Conservation (phyloP, 331 rosid species). For the Quercus tomentella region DNA sequence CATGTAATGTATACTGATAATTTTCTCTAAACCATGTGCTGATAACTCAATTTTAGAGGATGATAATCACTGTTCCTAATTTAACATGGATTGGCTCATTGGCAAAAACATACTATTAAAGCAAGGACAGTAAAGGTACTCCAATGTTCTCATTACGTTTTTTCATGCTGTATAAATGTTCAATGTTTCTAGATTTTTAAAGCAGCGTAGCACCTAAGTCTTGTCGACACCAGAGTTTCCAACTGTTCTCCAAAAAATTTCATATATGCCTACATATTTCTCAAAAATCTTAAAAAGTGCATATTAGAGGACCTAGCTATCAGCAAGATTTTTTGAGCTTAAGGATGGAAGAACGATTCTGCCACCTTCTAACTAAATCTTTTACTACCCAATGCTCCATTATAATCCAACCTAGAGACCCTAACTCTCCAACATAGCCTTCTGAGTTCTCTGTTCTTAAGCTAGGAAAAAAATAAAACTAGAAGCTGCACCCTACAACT, state of each 20-base stretch:
- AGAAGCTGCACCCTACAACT: background rate
- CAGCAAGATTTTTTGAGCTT: background rate
- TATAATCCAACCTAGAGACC: background rate
- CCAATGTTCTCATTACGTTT: background rate
- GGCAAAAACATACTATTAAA: too few relatives aligned
- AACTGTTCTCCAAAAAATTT: background rate
- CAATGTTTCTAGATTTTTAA: background rate
- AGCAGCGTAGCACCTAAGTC: background rate
- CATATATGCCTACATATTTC: too few relatives aligned
- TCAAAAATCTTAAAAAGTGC: background rate
- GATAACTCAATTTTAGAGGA: too few relatives aligned
- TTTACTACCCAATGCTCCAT: background rate
- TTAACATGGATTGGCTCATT: background rate
- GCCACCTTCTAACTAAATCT: background rate
- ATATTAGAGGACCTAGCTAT: conserved; percentile 6
- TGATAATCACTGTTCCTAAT: too few relatives aligned
- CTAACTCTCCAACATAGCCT: background rate
- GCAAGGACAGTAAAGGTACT: too few relatives aligned
- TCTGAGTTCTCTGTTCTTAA: background rate
- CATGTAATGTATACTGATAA: too few relatives aligned
- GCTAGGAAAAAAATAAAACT: background rate
- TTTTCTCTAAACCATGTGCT: too few relatives aligned
- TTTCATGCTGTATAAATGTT: background rate
- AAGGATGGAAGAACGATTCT: background rate
- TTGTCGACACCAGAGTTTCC: background rate